Conservation (phyloP, 2,329 filamentous ascomycete species). For the Nannizziopsis arthrosporioides region DNA sequence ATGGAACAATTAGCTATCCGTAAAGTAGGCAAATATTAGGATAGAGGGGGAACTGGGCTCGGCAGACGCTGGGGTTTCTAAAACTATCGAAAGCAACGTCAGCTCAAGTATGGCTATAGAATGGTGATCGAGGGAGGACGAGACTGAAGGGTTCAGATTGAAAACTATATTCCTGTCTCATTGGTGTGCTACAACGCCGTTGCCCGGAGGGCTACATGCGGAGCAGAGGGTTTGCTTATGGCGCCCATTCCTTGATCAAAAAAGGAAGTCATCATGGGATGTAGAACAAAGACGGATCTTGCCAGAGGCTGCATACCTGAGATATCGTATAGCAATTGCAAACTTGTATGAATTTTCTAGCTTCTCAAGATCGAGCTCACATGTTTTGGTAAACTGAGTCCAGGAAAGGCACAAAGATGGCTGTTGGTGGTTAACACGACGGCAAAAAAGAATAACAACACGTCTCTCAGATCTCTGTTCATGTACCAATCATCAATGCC, state of each 20-base stretch:
- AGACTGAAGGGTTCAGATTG: slow-evolving; percentile 26
- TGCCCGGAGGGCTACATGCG: slow-evolving; percentile 15
- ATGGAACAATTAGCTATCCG: too few relatives aligned
- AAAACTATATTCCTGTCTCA: slow-evolving; percentile 36
- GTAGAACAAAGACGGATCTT: background rate
- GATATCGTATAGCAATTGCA: too few relatives aligned
- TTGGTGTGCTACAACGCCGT: slow-evolving; percentile 27
- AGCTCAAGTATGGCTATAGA: background rate
- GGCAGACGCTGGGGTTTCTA: background rate
- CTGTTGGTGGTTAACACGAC: too few relatives aligned
- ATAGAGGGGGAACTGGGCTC: background rate
- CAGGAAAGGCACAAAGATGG: too few relatives aligned
- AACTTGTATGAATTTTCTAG: background rate
- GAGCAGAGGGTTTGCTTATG: slow-evolving; percentile 12
- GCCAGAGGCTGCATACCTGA: background rate
- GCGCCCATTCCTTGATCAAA: slow-evolving; percentile 9
- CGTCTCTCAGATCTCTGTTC: slow-evolving; percentile 41
- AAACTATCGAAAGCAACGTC: background rate
- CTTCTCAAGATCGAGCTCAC: too few relatives aligned
- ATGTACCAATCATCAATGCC: slow-evolving; percentile 32
- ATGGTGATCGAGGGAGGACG: background rate
- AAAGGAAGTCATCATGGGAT: background rate
- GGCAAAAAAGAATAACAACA: background rate
- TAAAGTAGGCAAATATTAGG: background rate
- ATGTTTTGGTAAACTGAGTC: background rate